Evolutionary conservation across 2,329 filamentous ascomycete species (phyloP).

Genomic region (Fusarium sp.): DNA sequence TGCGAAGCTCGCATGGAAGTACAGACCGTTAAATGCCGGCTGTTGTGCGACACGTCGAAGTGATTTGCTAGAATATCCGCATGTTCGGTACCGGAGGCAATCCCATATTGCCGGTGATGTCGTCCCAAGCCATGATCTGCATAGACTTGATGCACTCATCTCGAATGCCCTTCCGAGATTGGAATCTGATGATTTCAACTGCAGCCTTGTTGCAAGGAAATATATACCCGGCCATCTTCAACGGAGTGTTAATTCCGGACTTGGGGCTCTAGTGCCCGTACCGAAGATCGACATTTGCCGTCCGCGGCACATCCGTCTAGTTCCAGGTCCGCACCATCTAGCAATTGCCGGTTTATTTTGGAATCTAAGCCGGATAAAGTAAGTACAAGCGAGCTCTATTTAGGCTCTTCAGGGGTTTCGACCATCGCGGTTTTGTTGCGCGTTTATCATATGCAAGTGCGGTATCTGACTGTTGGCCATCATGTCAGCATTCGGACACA

Average conservation of each 20-base stretch:
- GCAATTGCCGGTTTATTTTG: conserved; percentile 40
- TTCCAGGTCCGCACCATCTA: conserved; percentile 35
- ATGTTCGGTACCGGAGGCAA: conserved; percentile 11
- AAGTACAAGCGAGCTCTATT: conserved; percentile 24
- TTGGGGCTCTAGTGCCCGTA: conserved; percentile 37
- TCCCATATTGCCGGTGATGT: conserved; percentile 13
- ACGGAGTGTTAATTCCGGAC: conserved; percentile 39
- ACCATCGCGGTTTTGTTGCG: conserved; percentile 21
- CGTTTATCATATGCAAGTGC: conserved; percentile 6
- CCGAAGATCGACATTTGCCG: conserved; percentile 46
- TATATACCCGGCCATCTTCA: conserved; percentile 6
- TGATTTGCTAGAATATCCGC: conserved; percentile 8
- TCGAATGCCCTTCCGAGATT: conserved; percentile 24
- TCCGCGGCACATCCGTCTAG: conserved; percentile 42
- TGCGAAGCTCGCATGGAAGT: neutral
- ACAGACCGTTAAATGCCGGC: conserved; percentile 25
- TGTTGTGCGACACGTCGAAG: conserved; percentile 29
- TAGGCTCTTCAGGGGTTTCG: conserved; percentile 26
- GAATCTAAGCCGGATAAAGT: conserved; percentile 25
- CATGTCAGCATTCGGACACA: conserved; percentile 41
- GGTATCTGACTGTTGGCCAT: conserved; percentile 26
- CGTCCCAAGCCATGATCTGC: conserved; percentile 13
- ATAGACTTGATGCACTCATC: conserved; percentile 11
- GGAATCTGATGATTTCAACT: conserved; percentile 10
- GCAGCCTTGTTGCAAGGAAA: neutral